These are phyloP conservation scores for Gossypium stocksii DNA, from an alignment of 345 rosid species.

Conservation along the genomic window DNA sequence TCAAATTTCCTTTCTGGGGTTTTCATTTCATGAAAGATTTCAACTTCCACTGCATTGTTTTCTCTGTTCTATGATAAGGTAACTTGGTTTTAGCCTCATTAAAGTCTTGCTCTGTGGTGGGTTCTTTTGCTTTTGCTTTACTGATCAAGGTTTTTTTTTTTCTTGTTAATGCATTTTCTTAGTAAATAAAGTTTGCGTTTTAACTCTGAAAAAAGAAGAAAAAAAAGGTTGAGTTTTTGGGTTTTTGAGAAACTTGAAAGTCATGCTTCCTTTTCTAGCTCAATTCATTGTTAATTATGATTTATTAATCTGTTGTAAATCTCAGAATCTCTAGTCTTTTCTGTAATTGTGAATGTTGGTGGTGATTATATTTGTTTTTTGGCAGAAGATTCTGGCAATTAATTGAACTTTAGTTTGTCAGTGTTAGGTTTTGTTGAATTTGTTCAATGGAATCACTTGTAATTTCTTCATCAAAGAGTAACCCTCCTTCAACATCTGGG, in stretches of 20 bases:
- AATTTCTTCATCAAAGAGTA: constrained; percentile 37
- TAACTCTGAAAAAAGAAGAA: not conserved
- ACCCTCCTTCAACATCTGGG: constrained; percentile 24
- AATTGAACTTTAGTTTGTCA: constrained; percentile 33
- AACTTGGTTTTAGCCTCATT: constrained; percentile 3
- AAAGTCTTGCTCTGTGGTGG: not conserved
- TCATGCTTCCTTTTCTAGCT: not conserved
- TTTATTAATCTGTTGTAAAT: constrained; percentile 1
- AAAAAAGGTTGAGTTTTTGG: constrained; percentile 3
- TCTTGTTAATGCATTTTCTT: not conserved
- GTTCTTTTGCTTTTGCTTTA: constrained; percentile 14
- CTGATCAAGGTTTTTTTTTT: constrained; percentile 9
- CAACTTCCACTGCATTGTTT: constrained; percentile 29
- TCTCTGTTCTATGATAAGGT: constrained; percentile 46
- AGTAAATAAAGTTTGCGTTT: not conserved
- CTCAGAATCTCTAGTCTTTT: constrained; percentile 27
- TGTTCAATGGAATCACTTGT: constrained; percentile 56
- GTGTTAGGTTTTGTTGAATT: constrained; percentile 24
- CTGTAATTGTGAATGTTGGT: not conserved
- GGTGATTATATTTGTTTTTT: constrained; percentile 7
- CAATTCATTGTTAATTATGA: constrained; percentile 20
- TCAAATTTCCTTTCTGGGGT: not conserved
- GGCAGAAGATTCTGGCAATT: not conserved
- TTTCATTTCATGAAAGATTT: constrained; percentile 11
- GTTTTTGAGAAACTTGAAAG: not conserved